These are phyloP conservation scores for Chrysoporthe puriensis DNA, from an alignment of 2,329 filamentous ascomycete genomes.

Conservation along the genomic window DNA sequence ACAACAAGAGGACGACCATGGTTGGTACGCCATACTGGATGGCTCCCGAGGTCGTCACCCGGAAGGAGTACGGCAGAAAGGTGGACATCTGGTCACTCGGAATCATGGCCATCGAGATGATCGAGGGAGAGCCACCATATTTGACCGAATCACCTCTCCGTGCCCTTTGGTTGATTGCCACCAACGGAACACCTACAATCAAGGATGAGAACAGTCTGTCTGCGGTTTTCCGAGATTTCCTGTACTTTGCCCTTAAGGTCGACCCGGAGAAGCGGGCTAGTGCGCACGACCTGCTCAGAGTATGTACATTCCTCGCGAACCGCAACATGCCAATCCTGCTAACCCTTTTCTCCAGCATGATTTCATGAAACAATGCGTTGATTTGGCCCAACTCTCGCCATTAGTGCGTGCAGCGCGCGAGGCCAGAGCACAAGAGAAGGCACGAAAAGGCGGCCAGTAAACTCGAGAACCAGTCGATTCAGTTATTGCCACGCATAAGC, in stretches of 20 bases:
- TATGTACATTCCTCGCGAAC: slow-evolving; percentile 45
- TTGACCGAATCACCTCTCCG: slow-evolving; percentile 92
- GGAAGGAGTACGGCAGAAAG: slow-evolving; percentile 97
- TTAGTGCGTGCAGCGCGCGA: slow-evolving; percentile 84
- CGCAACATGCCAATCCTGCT: slow-evolving; percentile 39
- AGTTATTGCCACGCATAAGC: slow-evolving; percentile 12
- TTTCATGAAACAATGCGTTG: slow-evolving; percentile 78
- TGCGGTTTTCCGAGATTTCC: slow-evolving; percentile 84
- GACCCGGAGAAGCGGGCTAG: slow-evolving; percentile 96
- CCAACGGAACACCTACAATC: slow-evolving; percentile 91
- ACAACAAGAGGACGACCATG: slow-evolving; percentile 98
- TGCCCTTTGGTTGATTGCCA: slow-evolving; percentile 94
- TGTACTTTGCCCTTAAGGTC: slow-evolving; percentile 91
- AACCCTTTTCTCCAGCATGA: slow-evolving; percentile 60
- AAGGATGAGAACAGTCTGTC: slow-evolving; percentile 89
- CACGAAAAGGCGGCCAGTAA: slow-evolving; percentile 61
- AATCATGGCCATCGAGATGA: slow-evolving; percentile 99
- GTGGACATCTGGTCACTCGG: slow-evolving; percentile 98
- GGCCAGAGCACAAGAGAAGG: slow-evolving; percentile 84
- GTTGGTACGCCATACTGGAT: slow-evolving; percentile 99
- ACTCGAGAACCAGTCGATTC: slow-evolving; percentile 12
- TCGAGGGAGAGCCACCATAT: slow-evolving; percentile 96
- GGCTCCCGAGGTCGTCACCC: slow-evolving; percentile 96
- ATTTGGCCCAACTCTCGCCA: slow-evolving; percentile 77
- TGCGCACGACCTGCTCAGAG: slow-evolving; percentile 89